Conservation (phyloP, 202 grass and related monocot genomes). For the Cymbopogon flexuosus region DNA sequence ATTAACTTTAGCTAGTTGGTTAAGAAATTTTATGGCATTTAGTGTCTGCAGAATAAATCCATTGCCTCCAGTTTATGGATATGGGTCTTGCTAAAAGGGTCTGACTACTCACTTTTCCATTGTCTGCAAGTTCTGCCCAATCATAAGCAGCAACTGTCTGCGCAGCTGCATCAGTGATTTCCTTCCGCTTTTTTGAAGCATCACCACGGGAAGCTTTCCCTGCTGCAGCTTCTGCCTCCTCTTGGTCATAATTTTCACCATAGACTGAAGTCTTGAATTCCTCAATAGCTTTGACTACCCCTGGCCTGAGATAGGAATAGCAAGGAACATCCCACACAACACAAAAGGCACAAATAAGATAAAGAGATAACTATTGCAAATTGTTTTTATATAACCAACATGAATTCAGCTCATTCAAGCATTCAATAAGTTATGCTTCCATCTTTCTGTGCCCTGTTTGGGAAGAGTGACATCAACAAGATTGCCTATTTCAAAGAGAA, state of each 20-base stretch:
- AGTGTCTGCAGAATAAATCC: neutral
- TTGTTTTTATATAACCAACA: conserved; percentile 1
- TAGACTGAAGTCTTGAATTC: conserved; percentile 76
- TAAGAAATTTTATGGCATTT: neutral
- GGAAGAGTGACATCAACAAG: neutral
- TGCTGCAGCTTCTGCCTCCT: conserved; percentile 56
- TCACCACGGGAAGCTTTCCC: conserved; percentile 35
- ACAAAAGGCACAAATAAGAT: neutral
- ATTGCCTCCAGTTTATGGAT: neutral
- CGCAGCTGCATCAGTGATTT: conserved; percentile 48
- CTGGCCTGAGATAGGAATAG: conserved; percentile 42
- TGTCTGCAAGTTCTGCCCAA: conserved; percentile 83
- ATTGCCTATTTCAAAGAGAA: neutral
- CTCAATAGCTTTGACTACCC: conserved; percentile 61
- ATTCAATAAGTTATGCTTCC: neutral
- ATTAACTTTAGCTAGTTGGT: neutral
- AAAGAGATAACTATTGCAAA: neutral
- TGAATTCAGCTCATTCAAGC: neutral
- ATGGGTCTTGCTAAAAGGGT: neutral
- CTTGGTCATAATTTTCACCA: conserved; percentile 83
- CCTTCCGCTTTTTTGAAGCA: conserved; percentile 72
- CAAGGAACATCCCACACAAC: conserved; percentile 17
- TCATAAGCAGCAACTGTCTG: conserved; percentile 55
- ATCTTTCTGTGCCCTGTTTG: conserved; percentile 10
- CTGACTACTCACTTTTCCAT: conserved; percentile 54